Conservation (phyloP, 1,284 basidiomycete species). For the Apiotrichum veenhuisii region DNA sequence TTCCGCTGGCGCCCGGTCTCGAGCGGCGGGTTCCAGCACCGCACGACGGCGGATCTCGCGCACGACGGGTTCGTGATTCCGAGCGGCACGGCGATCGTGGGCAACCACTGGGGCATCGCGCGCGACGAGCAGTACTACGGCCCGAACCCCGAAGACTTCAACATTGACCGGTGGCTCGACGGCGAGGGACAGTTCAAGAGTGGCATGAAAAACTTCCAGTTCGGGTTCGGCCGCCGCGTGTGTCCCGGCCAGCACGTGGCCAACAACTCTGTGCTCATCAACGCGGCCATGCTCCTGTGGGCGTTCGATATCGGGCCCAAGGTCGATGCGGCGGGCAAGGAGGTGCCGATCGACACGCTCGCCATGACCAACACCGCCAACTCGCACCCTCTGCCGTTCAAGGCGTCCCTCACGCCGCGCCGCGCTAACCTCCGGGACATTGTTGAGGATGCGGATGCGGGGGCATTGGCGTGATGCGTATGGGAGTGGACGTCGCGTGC, state of each 20-base stretch:
- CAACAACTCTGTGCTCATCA: slow-evolving; percentile 43
- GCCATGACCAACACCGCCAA: no score
- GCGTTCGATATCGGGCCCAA: no score
- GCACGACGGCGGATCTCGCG: slow-evolving; percentile 5
- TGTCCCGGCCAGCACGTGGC: slow-evolving; percentile 49
- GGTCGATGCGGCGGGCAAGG: no score
- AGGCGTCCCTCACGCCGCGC: no score
- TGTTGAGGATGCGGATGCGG: no score
- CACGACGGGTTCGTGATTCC: slow-evolving; percentile 11
- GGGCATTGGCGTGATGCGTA: no score
- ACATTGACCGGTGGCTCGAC: slow-evolving; percentile 24
- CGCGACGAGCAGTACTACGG: slow-evolving; percentile 27
- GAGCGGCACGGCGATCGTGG: slow-evolving; percentile 5
- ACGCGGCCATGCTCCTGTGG: slow-evolving; percentile 43
- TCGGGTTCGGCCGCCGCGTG: slow-evolving; percentile 34
- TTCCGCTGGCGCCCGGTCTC: slow-evolving; percentile 23
- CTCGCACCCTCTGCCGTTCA: no score
- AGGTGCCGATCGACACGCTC: no score
- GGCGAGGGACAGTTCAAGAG: slow-evolving; percentile 18
- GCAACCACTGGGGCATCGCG: slow-evolving; percentile 26
- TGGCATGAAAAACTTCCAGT: slow-evolving; percentile 23
- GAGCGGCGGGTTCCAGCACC: slow-evolving; percentile 20
- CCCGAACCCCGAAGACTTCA: slow-evolving; percentile 26
- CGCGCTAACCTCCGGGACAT: no score
- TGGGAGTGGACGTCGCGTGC: no score